phyloP scores from a whole-genome alignment of 495 filamentous ascomycete species.

The Aspergillus nidulans region DNA sequence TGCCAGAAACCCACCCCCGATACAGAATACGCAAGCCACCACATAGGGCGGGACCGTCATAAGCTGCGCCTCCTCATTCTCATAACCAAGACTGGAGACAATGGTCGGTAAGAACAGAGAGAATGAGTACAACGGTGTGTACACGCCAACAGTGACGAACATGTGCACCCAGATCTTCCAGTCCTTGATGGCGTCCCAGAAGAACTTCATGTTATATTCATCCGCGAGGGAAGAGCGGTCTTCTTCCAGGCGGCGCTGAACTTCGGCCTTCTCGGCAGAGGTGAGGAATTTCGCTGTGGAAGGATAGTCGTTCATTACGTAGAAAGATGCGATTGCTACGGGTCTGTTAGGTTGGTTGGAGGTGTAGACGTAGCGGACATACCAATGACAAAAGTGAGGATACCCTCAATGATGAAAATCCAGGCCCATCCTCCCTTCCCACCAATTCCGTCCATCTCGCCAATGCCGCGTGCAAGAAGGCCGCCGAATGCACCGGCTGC shows the following conservation, averaged over 20 bases:
- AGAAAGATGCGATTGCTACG: constrained; percentile 11
- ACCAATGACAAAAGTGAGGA: constrained; percentile 10
- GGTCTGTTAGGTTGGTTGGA: neutral
- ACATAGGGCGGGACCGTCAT: constrained; percentile 50
- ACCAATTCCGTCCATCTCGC: constrained; percentile 6
- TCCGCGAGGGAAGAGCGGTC: constrained; percentile 10
- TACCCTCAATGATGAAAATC: constrained; percentile 15
- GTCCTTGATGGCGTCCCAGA: constrained; percentile 14
- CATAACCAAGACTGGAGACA: constrained; percentile 45
- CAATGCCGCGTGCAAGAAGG: constrained; percentile 11
- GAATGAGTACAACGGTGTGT: constrained; percentile 30
- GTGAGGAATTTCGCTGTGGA: constrained; percentile 15
- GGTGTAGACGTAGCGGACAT: neutral
- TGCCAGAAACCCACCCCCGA: constrained; percentile 6
- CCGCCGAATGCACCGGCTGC: constrained; percentile 14
- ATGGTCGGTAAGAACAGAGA: constrained; percentile 51
- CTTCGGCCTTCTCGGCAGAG: constrained; percentile 2
- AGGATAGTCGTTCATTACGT: constrained; percentile 15
- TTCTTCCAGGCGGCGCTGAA: constrained; percentile 4
- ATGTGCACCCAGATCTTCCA: constrained; percentile 17
- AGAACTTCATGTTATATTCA: constrained; percentile 11
- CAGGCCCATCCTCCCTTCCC: constrained; percentile 10
- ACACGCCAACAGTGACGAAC: constrained; percentile 16
- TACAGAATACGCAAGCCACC: constrained; percentile 24
- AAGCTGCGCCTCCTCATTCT: constrained; percentile 43